Percentiles rank a stretch among this genome's conserved stretches.
phyloP scores from a whole-genome alignment of 2,329 filamentous ascomycete species.

The Taxawa tesnikishii region DNA sequence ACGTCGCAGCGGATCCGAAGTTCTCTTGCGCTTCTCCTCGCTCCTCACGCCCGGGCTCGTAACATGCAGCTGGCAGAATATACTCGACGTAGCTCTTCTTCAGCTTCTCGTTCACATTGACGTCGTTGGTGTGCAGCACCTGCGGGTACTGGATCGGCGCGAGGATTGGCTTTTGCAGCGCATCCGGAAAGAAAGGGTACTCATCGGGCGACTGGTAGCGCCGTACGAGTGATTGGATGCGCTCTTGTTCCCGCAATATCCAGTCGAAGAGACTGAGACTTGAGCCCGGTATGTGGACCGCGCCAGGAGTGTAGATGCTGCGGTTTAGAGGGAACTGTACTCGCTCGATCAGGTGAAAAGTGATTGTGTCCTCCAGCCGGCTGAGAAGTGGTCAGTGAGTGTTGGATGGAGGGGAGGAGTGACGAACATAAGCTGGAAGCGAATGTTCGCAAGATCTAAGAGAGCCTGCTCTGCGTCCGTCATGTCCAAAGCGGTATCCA shows the following conservation, averaged over 20 bases:
- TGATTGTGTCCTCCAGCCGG: constrained; percentile 94
- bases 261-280: constrained; percentile 82
- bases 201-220: constrained; percentile 95
- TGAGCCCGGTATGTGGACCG: constrained; percentile 63
- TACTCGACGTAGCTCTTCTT: constrained; percentile 72
- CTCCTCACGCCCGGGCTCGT: constrained; percentile 64
- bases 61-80: constrained; percentile 75
- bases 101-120: constrained; percentile 82
- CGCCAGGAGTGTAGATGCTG: constrained; percentile 72
- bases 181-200: constrained; percentile 88
- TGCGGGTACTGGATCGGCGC: constrained; percentile 75
- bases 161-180: constrained; percentile 69
- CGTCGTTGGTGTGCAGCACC: constrained; percentile 76
- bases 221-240: constrained; percentile 80
- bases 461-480: constrained; percentile 66
- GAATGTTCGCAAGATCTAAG: constrained; percentile 81
- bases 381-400: constrained; percentile 39
- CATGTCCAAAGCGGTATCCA: constrained; percentile 71
- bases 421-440: constrained; percentile 52
- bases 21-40: constrained; percentile 82
- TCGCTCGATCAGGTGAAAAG: constrained; percentile 90
- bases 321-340: constrained; percentile 93
- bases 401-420: constrained; percentile 78
- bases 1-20: constrained; percentile 84
- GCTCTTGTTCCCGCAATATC: constrained; percentile 82